Conservation (phyloP, 2,329 filamentous ascomycete genomes). For the Trichoderma gracile region DNA sequence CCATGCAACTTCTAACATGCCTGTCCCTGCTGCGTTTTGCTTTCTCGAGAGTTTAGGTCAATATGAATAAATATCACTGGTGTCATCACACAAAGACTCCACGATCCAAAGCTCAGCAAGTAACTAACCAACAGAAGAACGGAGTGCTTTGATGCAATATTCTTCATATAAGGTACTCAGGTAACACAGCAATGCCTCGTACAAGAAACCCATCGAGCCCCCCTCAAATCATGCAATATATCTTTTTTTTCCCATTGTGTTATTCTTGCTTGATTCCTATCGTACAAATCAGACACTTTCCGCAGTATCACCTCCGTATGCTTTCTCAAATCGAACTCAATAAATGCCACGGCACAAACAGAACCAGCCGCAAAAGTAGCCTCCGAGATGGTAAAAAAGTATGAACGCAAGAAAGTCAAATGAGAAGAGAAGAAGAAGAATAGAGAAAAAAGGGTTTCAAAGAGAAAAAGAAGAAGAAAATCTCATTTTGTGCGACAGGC, state of each 20-base stretch:
- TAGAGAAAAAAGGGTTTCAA: neutral
- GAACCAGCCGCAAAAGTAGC: conserved; percentile 17
- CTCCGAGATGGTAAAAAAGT: neutral
- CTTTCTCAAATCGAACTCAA: conserved; percentile 30
- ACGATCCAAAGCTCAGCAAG: too few relatives aligned
- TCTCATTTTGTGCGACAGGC: conserved; percentile 22
- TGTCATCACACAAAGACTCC: too few relatives aligned
- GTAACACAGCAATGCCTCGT: neutral
- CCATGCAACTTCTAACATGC: too few relatives aligned
- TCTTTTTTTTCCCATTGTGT: conserved; percentile 17
- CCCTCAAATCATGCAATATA: conserved; percentile 8
- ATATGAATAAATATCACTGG: too few relatives aligned
- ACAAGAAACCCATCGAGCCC: neutral
- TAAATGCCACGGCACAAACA: neutral
- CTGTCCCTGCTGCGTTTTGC: too few relatives aligned
- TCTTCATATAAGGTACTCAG: neutral
- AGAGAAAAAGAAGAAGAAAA: conserved; percentile 6
- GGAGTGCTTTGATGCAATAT: neutral
- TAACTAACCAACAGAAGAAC: neutral
- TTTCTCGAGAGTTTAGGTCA: too few relatives aligned
- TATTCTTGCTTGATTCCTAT: conserved; percentile 26
- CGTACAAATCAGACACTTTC: conserved; percentile 28
- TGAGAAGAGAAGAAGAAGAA: neutral
- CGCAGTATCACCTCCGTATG: conserved; percentile 27
- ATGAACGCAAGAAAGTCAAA: conserved; percentile 9